Evolutionary conservation across 495 filamentous ascomycete genomes (phyloP), one percentile per base, ranked within the genome.

Genomic region (Neurospora sp.): DNA sequence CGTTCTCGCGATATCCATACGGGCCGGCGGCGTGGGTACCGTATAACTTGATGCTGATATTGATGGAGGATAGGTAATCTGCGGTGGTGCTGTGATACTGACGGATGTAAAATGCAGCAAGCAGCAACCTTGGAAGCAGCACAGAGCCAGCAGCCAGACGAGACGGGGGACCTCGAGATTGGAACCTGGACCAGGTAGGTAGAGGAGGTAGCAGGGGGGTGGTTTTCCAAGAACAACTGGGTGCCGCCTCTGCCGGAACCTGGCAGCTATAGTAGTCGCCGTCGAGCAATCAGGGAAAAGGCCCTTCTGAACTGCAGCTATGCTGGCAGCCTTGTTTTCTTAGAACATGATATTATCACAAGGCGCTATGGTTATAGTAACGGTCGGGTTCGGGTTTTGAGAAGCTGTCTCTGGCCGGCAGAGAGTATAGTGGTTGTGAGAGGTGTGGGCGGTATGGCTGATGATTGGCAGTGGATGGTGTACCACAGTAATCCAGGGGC

Each of bases 181-280:
- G 70, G 68, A 31, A 14, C 68, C n/a, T 42, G 68, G 12, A 40
- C 59, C 69, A 48, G 27, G 40, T 69, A 72, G 45, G 53, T 53
- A 40, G 44, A 45, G 59, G 44, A 45, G 59, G 31, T 44, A 69
- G 70, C 70, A 72, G 65, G 74, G 73, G 38, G 40, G 31, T 45
- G 65, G 38, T 35, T 53, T 53, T 9, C 4, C 2, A 31, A 31
- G 27, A 31, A 22, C 9, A 27, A 14, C 38, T 39, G 31, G 40
- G 12, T 72, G 40, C 74, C 73, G 76, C 59, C 53, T 73, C 69
- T 75, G 75, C 75, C 75, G 76, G 76, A 69, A 72, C 37, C 40
- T 73, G 73, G 73, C 70, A 69, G 35, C 59, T 65, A 65, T 65
- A 35, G 53, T 65, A 6, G 22, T 72, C 41, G 42, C 65, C 35